phyloP scores from a whole-genome alignment of 306 rosid genomes.

The Cucurbita maxima region DNA sequence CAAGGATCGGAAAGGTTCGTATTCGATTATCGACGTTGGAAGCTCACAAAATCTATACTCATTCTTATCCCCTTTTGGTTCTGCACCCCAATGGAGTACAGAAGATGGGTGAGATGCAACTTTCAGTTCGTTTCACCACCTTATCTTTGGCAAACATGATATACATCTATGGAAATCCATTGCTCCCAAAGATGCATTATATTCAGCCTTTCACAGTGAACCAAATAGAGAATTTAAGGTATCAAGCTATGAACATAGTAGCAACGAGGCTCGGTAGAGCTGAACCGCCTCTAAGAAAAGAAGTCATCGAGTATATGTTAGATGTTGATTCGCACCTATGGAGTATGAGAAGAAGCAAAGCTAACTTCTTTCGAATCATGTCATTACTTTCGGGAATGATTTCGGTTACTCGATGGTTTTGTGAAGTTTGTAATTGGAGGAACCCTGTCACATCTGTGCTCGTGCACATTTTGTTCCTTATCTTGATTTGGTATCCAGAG shows the following conservation, averaged over 20 bases:
- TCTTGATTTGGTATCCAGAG: slow-evolving; percentile 73
- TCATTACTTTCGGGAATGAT: slow-evolving; percentile 55
- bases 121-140: slow-evolving; percentile 75
- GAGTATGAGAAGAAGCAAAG: slow-evolving; percentile 99
- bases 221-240: slow-evolving; percentile 65
- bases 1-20: slow-evolving; percentile 78
- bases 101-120: slow-evolving; percentile 88
- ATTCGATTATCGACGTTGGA: slow-evolving; percentile 79
- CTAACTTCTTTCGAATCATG: slow-evolving; percentile 82
- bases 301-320: slow-evolving; percentile 85
- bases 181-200: slow-evolving; percentile 95
- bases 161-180: slow-evolving; percentile 65
- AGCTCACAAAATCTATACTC: slow-evolving; percentile 58
- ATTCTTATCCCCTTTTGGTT: slow-evolving; percentile 68
- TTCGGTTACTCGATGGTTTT: slow-evolving; percentile 51
- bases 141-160: slow-evolving; percentile 63
- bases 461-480: slow-evolving; percentile 64
- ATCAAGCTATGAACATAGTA: slow-evolving; percentile 87
- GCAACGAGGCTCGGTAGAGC: slow-evolving; percentile 70
- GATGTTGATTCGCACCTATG: slow-evolving; percentile 88
- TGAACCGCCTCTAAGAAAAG: slow-evolving; percentile 83
- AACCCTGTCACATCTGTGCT: slow-evolving; percentile 61
- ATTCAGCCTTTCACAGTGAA: slow-evolving; percentile 76
- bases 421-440: slow-evolving; percentile 75
- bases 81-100: slow-evolving; percentile 74